Percentiles rank a stretch among this genome's conserved stretches.
Evolutionary conservation across 23 red algal species (phyloP).

Genomic region (Chondrus crispus): DNA sequence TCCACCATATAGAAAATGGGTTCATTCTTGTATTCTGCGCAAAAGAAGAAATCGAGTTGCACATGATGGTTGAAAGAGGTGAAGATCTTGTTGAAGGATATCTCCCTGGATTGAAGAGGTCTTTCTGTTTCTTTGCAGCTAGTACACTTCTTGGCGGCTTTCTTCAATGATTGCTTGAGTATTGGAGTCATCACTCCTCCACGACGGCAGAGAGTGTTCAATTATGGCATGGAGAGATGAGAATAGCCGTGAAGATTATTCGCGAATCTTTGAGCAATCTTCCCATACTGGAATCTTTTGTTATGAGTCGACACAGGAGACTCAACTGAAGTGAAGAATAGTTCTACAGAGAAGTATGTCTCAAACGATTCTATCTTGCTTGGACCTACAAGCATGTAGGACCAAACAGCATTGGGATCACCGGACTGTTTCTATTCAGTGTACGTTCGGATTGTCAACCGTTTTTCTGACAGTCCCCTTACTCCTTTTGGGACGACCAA

Average conservation of each 20-base stretch:
- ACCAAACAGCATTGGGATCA: neutral
- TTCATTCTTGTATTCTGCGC: neutral
- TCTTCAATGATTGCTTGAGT: slow-evolving; percentile 1
- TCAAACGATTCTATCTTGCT: neutral
- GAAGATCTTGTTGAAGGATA: slow-evolving; percentile 29
- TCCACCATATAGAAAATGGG: slow-evolving; percentile 36
- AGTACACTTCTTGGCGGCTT: slow-evolving; percentile 5
- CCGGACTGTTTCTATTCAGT: neutral
- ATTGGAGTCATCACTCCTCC: neutral
- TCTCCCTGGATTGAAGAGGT: neutral
- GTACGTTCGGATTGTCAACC: neutral
- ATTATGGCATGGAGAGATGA: slow-evolving; percentile 1
- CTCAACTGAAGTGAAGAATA: neutral
- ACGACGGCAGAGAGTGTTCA: slow-evolving; percentile 8
- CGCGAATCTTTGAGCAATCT: neutral
- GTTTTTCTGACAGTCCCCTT: neutral
- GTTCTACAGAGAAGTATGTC: neutral
- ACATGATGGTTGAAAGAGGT: slow-evolving; percentile 31
- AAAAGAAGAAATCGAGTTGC: slow-evolving; percentile 36
- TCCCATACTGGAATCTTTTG: neutral
- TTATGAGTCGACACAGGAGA: neutral
- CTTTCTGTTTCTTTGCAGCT: slow-evolving; percentile 1
- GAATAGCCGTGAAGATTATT: slow-evolving; percentile 27
- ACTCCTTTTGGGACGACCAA: neutral
- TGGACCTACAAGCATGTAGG: neutral